Conservation (phyloP, 192 early-diverging fungal genomes). For the Coemansia sp. region DNA sequence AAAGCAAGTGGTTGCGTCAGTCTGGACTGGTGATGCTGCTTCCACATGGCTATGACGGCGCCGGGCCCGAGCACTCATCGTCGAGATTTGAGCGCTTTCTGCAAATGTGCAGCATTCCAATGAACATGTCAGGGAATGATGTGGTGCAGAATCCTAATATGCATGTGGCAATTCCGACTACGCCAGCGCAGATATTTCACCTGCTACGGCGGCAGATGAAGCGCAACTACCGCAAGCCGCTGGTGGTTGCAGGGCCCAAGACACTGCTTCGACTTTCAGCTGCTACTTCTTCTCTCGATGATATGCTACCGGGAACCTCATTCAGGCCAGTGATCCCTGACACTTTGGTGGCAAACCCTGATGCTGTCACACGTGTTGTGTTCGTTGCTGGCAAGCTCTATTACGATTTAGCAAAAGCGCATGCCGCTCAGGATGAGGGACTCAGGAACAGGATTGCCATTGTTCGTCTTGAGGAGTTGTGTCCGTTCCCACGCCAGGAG, state of each 20-base stretch:
- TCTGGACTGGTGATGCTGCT: conserved; percentile 89
- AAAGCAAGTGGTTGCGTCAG: conserved; percentile 94
- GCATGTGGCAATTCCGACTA: conserved; percentile 91
- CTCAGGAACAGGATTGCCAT: conserved; percentile 68
- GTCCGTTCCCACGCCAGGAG: conserved; percentile 82
- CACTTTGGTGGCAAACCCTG: conserved; percentile 41
- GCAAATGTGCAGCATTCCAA: conserved; percentile 83
- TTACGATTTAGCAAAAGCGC: conserved; percentile 87
- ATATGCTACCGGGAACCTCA: conserved; percentile 82
- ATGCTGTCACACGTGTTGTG: conserved; percentile 58
- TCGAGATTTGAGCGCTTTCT: conserved; percentile 92
- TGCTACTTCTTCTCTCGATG: conserved; percentile 69
- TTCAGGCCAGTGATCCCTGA: conserved; percentile 83
- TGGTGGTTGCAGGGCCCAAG: conserved; percentile 81
- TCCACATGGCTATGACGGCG: conserved; percentile 94
- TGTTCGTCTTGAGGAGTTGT: conserved; percentile 88
- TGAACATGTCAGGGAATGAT: conserved; percentile 59
- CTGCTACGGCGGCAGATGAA: conserved; percentile 89
- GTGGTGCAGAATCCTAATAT: conserved; percentile 80
- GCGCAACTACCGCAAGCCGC: conserved; percentile 90
- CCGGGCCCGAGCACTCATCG: conserved; percentile 92
- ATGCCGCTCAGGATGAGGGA: conserved; percentile 50
- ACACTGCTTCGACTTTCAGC: conserved; percentile 64
- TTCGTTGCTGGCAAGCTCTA: conserved; percentile 93
- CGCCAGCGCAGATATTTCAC: conserved; percentile 96